Evolutionary conservation across 495 filamentous ascomycete species (phyloP), one percentile per base, ranked within the genome.

Genomic region (Venustampulla echinocandica): DNA sequence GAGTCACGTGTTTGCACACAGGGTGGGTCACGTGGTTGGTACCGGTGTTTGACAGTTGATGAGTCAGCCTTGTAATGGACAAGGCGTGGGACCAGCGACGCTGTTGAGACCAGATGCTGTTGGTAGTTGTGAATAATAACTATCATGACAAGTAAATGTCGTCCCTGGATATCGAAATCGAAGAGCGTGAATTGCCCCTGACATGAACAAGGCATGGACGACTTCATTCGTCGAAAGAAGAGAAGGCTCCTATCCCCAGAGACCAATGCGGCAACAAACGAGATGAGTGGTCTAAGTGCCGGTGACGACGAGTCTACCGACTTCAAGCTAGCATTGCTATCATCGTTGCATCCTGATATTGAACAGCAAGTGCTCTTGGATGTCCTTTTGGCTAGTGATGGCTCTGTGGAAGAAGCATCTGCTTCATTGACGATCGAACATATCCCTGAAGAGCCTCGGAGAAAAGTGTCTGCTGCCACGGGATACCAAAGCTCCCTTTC

Each of bases 321-420:
- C 55, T 64, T 92, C 52, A 96, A 95, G 58, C 65, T 97, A 2
- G 88, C 88, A 1, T 73, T 89, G 1, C 71, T 97, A 4, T 69
- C 80, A 1, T 96, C 92, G 0, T 73, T 96, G 1, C 73, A 85
- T 53, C 78, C 85, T 0, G 47, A 66, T 3, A 47, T 79, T 2
- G 70, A 79, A 35, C 77, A 86, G 46, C 73, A 79, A 17, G 62
- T 70, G 1, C 71, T 95, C 0, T 71, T 97, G 0, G 90, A 97
- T 52, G 63, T 85, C 10, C 75, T 97, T 0, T 66, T 95, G 0
- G 79, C 79, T 0, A 75, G 81, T 43, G 75, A 90, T 13, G 90
- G 90, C 6, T 87, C 82, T 2, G 83, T 96, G 4, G 64, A 83
- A 19, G 58, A 69, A 13, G 80, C 83, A 0, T 70, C 74, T 0